Conservation (phyloP, 495 filamentous ascomycete species). For the Barbatosphaeria neglecta region DNA sequence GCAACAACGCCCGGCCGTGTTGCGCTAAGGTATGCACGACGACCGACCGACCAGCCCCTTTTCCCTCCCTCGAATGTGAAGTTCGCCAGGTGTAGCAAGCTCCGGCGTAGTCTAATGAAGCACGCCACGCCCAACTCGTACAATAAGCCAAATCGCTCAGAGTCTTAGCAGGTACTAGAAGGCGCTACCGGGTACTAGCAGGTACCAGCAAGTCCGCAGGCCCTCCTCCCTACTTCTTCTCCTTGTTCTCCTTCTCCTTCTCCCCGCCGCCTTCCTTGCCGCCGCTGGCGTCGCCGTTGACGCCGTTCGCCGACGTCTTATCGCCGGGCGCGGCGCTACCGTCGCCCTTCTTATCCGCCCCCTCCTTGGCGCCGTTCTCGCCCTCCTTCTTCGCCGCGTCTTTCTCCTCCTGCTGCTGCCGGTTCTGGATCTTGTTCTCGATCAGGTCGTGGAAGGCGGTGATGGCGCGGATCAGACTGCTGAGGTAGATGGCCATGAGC, state of each 20-base stretch:
- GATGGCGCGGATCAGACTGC: constrained; percentile 90
- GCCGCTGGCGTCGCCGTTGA: constrained; percentile 44
- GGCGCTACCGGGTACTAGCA: no score
- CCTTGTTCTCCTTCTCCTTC: constrained; percentile 47
- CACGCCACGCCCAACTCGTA: no score
- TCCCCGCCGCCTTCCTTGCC: constrained; percentile 54
- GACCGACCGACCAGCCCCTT: no score
- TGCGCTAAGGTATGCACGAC: no score
- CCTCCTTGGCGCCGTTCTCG: constrained; percentile 46
- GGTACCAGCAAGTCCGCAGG: background rate
- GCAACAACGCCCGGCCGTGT: no score
- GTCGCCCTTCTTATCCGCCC: constrained; percentile 46
- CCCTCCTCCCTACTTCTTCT: constrained; percentile 18
- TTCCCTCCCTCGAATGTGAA: no score
- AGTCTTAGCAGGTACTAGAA: background rate
- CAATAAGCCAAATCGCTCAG: background rate
- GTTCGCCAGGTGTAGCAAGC: no score
- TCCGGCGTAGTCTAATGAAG: no score
- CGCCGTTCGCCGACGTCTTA: constrained; percentile 34
- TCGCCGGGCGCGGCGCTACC: constrained; percentile 44
- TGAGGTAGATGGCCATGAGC: constrained; percentile 94
- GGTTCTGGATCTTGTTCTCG: constrained; percentile 99
- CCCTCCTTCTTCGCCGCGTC: constrained; percentile 59
- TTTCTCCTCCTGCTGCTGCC: constrained; percentile 92
- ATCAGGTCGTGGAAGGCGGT: constrained; percentile 98